Percentiles rank a stretch among this genome's conserved stretches.
phyloP scores from a whole-genome alignment of 495 filamentous ascomycete genomes.

The Podospora conica region DNA sequence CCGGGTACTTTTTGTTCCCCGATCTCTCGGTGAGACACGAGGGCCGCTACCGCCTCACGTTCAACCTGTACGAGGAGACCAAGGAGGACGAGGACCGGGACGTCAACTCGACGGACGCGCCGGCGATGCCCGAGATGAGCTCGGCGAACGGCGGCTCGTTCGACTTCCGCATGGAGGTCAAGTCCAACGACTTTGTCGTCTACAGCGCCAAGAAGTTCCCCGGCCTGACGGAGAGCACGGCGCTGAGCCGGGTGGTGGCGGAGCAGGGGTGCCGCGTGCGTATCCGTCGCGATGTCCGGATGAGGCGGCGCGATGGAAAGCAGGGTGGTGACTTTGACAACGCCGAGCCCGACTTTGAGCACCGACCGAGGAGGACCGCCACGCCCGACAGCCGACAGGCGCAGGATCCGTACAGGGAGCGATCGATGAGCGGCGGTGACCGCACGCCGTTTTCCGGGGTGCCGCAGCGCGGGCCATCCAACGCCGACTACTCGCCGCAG shows the following conservation, averaged over 20 bases:
- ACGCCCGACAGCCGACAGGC: constrained; percentile 54
- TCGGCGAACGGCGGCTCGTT: constrained; percentile 28
- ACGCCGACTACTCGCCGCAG: constrained; percentile 44
- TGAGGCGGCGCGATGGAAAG: constrained; percentile 84
- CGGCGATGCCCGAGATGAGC: constrained; percentile 9
- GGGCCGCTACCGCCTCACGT: constrained; percentile 79
- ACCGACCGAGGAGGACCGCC: constrained; percentile 52
- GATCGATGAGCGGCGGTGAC: constrained; percentile 71
- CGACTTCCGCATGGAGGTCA: constrained; percentile 70
- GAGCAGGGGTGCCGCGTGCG: constrained; percentile 97
- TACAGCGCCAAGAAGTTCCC: constrained; percentile 99
- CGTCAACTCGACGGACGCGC: constrained; percentile 26
- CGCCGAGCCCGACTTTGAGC: constrained; percentile 56
- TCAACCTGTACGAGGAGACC: constrained; percentile 87
- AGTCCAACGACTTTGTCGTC: constrained; percentile 79
- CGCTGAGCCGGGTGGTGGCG: constrained; percentile 81
- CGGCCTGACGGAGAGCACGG: constrained; percentile 84
- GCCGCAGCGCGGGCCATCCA: constrained; percentile 49
- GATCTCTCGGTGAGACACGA: constrained; percentile 96
- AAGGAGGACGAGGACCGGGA: constrained; percentile 61
- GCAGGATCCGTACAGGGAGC: constrained; percentile 55
- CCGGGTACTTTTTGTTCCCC: constrained; percentile 97
- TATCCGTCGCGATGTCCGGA: constrained; percentile 92
- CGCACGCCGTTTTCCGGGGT: constrained; percentile 40
- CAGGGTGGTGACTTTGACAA: constrained; percentile 58